Evolutionary conservation across 306 rosid genomes (phyloP).

Genomic region (Quercus parvula): DNA sequence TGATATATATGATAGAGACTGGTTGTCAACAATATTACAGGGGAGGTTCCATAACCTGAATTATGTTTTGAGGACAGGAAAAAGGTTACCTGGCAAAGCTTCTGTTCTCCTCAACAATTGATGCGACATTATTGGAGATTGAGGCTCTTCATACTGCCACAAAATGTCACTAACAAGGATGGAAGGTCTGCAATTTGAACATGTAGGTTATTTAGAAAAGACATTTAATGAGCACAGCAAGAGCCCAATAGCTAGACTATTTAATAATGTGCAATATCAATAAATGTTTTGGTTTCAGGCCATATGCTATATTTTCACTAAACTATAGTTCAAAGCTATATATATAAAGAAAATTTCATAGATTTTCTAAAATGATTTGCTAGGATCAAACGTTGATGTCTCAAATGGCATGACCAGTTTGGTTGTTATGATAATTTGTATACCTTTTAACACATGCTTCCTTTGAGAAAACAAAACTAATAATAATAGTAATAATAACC

Average conservation of each 20-base stretch:
- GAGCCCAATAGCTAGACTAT: neutral
- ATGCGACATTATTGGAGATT: constrained; percentile 52
- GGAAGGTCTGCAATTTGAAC: constrained; percentile 75
- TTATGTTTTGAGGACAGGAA: neutral
- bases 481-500: too few relatives aligned
- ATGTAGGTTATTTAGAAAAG: constrained; percentile 10
- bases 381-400: neutral
- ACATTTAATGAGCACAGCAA: constrained; percentile 2
- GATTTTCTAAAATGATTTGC: neutral
- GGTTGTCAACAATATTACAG: neutral
- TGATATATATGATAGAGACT: neutral
- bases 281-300: neutral
- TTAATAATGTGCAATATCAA: neutral
- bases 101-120: constrained; percentile 74
- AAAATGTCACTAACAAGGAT: constrained; percentile 93
- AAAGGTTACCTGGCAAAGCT: constrained; percentile 54
- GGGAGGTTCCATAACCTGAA: neutral
- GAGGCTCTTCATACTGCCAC: constrained; percentile 76
- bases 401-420: neutral
- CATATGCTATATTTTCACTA: neutral
- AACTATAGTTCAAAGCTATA: neutral
- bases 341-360: neutral
- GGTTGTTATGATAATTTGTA: neutral
- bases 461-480: neutral
- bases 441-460: neutral